phyloP scores from a whole-genome alignment of 768 basidiomycete species.

The Hypholoma sublateritium region DNA sequence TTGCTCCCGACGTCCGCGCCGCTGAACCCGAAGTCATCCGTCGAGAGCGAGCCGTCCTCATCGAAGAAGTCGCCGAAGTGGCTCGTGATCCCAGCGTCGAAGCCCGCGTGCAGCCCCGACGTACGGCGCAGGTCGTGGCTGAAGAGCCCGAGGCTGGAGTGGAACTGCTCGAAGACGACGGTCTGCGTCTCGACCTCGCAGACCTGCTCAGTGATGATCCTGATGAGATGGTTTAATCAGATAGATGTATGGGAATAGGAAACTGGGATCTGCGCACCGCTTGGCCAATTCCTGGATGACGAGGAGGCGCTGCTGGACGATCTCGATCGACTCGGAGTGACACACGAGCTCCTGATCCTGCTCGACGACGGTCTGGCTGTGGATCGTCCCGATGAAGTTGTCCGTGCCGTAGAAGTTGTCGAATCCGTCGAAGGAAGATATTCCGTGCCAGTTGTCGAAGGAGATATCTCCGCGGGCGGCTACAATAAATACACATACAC shows the following conservation, averaged over 20 bases:
- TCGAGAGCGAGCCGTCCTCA: conserved; percentile 35
- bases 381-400: conserved; percentile 39
- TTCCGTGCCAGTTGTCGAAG: conserved; percentile 39
- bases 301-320: conserved; percentile 45
- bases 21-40: conserved; percentile 37
- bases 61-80: conserved; percentile 30
- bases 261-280: conserved; percentile 24
- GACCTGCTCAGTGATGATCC: conserved; percentile 44
- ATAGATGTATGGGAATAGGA: not conserved
- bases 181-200: conserved; percentile 52
- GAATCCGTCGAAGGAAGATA: conserved; percentile 35
- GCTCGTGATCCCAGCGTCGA: conserved; percentile 32
- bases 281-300: conserved; percentile 47
- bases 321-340: conserved; percentile 32
- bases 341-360: conserved; percentile 36
- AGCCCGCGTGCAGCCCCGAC: conserved; percentile 37
- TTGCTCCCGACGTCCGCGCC: conserved; percentile 38
- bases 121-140: conserved; percentile 36
- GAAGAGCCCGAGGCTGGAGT: conserved; percentile 35
- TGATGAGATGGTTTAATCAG: conserved; percentile 8
- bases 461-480: conserved; percentile 18
- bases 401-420: conserved; percentile 47
- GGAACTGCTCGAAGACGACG: conserved; percentile 42
- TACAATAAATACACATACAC: conserved; percentile 2
- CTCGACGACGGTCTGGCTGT: conserved; percentile 26